Evolutionary conservation across 495 filamentous ascomycete species (phyloP).

Genomic region (Podospora pseudocomata): DNA sequence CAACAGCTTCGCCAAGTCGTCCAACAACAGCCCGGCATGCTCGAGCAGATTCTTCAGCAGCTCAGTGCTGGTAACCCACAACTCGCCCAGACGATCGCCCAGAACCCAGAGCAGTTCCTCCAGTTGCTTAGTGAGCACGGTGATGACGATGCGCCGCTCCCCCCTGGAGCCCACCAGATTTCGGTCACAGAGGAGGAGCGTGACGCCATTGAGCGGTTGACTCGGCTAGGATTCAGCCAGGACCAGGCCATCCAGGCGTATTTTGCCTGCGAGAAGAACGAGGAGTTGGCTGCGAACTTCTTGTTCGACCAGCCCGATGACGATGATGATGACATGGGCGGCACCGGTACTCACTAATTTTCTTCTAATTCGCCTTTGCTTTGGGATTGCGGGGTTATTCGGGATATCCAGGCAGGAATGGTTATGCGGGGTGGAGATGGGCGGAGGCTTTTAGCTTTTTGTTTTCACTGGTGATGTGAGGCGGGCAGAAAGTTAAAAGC

Average conservation of each 20-base stretch:
- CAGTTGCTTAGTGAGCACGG: slow-evolving; percentile 80
- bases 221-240: slow-evolving; percentile 84
- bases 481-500: neutral
- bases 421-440: neutral
- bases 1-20: slow-evolving; percentile 96
- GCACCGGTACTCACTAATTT: neutral
- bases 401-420: neutral
- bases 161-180: slow-evolving; percentile 85
- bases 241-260: slow-evolving; percentile 97
- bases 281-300: slow-evolving; percentile 96
- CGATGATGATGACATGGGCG: slow-evolving; percentile 48
- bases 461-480: neutral
- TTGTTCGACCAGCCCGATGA: slow-evolving; percentile 96
- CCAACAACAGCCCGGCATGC: slow-evolving; percentile 95
- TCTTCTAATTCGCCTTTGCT: neutral
- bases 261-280: slow-evolving; percentile 99
- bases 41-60: slow-evolving; percentile 94
- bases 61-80: slow-evolving; percentile 95
- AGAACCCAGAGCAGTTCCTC: slow-evolving; percentile 89
- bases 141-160: slow-evolving; percentile 70
- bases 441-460: neutral
- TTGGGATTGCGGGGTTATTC: neutral
- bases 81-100: slow-evolving; percentile 82
- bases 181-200: slow-evolving; percentile 92
- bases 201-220: slow-evolving; percentile 92